Conservation (phyloP, 2,329 filamentous ascomycete species). For the Tolypocladium nubicola region DNA sequence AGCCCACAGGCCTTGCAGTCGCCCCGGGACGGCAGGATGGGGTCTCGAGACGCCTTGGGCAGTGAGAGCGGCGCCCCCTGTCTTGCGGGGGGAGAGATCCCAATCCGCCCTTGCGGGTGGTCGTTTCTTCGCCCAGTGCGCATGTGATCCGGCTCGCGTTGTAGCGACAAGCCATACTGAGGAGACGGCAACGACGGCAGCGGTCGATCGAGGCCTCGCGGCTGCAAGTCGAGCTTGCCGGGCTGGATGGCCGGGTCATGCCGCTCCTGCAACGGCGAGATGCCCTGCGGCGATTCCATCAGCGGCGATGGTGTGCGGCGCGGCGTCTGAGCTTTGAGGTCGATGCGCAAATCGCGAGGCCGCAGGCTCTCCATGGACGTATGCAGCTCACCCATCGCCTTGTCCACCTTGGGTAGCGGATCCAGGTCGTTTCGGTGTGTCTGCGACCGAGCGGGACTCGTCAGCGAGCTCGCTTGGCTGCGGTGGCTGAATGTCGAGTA, state of each 20-base stretch:
- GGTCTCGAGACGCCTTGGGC: constrained; percentile 27
- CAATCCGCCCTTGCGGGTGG: not conserved
- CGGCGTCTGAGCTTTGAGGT: constrained; percentile 18
- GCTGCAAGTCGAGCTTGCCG: constrained; percentile 3
- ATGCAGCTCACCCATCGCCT: constrained; percentile 46
- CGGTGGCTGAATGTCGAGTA: constrained; percentile 48
- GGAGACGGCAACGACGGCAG: constrained; percentile 5
- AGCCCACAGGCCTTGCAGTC: constrained; percentile 75
- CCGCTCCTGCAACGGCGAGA: constrained; percentile 12
- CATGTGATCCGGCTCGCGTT: not conserved
- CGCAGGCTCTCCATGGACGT: constrained; percentile 31
- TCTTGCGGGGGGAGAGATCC: not conserved
- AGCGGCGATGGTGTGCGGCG: constrained; percentile 13
- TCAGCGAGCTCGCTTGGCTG: constrained; percentile 51
- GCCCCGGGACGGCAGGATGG: constrained; percentile 46
- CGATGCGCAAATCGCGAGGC: constrained; percentile 19
- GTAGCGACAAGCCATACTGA: constrained; percentile 1
- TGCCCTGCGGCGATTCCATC: constrained; percentile 16
- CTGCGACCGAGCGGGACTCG: constrained; percentile 26
- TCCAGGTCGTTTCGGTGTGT: constrained; percentile 21
- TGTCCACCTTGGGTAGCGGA: constrained; percentile 26
- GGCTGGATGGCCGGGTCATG: constrained; percentile 12
- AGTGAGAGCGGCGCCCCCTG: constrained; percentile 6
- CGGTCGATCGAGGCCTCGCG: constrained; percentile 4
- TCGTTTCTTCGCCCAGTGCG: not conserved